phyloP scores from a whole-genome alignment of 768 basidiomycete genomes.

The Amyloporia xantha region DNA sequence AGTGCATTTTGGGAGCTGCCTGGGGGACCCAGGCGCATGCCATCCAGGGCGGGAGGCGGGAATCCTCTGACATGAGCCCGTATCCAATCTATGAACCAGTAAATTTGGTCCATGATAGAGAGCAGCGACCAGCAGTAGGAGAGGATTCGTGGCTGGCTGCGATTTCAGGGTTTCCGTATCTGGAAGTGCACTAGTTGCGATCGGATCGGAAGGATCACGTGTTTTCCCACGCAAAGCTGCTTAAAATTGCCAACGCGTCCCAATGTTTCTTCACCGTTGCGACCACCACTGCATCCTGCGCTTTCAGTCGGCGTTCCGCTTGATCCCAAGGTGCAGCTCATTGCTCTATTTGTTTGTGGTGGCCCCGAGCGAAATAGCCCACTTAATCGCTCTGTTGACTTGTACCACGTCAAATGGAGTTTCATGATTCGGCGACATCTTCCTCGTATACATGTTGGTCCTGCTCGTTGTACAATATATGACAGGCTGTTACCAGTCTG shows the following conservation, averaged over 20 bases:
- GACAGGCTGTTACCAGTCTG: too few species aligned
- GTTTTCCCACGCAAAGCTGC: background rate
- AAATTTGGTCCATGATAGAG: background rate
- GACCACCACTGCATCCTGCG: constrained; percentile 40
- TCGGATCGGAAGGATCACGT: background rate
- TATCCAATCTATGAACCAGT: constrained; percentile 6
- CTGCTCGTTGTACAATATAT: too few species aligned
- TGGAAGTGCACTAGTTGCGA: background rate
- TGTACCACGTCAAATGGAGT: constrained; percentile 68
- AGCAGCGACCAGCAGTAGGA: background rate
- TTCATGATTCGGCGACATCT: constrained; percentile 77
- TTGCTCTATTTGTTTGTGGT: constrained; percentile 31
- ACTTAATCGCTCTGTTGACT: constrained; percentile 82
- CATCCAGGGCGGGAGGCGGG: constrained; percentile 38
- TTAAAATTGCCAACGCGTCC: background rate
- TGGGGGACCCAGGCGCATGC: constrained; percentile 57
- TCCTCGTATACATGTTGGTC: too few species aligned
- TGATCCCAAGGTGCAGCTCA: constrained; percentile 38
- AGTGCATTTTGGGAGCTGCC: constrained; percentile 45
- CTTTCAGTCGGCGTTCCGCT: constrained; percentile 56
- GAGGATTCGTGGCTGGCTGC: background rate
- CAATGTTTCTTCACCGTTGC: constrained; percentile 27
- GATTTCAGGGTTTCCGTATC: background rate
- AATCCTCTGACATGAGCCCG: constrained; percentile 1
- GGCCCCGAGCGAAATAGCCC: constrained; percentile 54